Evolutionary conservation across 2,329 filamentous ascomycete genomes (phyloP).

Genomic region (Calonectria hawksworthii): DNA sequence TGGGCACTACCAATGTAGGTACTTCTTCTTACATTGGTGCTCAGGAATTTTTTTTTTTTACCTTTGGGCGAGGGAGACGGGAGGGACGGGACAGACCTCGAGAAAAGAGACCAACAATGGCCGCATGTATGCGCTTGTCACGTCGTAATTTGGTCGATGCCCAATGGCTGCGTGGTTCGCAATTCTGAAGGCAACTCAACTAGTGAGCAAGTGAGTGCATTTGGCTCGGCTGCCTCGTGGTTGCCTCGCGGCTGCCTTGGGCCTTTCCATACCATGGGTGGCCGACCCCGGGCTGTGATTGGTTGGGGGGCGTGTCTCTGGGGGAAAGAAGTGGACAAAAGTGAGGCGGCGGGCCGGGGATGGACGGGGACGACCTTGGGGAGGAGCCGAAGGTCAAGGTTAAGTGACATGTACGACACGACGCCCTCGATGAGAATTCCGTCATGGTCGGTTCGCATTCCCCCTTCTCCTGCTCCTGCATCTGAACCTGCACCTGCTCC

Average conservation of each 20-base stretch:
- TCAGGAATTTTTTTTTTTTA: not conserved
- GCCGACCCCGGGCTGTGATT: slow-evolving; percentile 15
- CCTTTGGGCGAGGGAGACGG: not conserved
- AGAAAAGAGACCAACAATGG: not conserved
- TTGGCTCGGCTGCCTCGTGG: slow-evolving; percentile 25
- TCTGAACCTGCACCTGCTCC: not conserved
- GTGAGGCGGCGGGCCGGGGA: slow-evolving; percentile 28
- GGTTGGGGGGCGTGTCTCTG: not conserved
- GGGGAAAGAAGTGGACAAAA: slow-evolving; percentile 18
- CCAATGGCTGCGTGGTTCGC: slow-evolving; percentile 22
- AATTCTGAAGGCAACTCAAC: slow-evolving; percentile 11
- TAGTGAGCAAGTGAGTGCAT: slow-evolving; percentile 5
- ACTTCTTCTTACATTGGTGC: not conserved
- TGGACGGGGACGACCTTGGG: not conserved
- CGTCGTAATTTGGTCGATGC: not conserved
- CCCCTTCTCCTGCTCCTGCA: not conserved
- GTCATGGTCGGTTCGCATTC: slow-evolving; percentile 5
- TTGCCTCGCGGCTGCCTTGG: slow-evolving; percentile 30
- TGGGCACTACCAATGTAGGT: not conserved
- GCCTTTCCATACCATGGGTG: not conserved
- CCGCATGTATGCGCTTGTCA: not conserved
- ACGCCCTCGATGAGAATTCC: slow-evolving; percentile 5
- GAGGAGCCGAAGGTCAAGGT: not conserved
- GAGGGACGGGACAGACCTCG: not conserved
- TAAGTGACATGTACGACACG: slow-evolving; percentile 13